A percentile compares a stretch with the other conserved stretches of the same genome.
phyloP scores from a whole-genome alignment of 805 yeast species.

The Pachysolen tannophilus region DNA sequence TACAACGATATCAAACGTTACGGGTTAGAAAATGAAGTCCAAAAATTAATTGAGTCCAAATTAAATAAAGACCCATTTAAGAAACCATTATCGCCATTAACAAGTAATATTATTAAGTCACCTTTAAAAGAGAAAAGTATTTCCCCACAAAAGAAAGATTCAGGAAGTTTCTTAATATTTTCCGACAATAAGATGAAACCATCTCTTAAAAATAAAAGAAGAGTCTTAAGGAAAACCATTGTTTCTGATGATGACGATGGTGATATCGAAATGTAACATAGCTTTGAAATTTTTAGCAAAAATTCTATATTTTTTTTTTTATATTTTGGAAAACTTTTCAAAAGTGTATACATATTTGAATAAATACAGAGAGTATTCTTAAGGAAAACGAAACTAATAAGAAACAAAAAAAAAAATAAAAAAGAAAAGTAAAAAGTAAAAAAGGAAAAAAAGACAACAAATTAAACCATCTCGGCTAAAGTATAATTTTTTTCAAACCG shows the following conservation, averaged over 20 bases:
- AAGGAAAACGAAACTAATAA: too few species aligned
- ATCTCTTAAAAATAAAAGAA: background rate
- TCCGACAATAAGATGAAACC: background rate
- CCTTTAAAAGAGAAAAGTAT: background rate
- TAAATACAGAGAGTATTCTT: too few species aligned
- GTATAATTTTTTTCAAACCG: constrained; percentile 48
- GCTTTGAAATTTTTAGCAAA: background rate
- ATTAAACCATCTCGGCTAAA: too few species aligned
- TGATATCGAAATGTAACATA: constrained; percentile 1
- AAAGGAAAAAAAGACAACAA: too few species aligned
- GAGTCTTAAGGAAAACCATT: background rate
- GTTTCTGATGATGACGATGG: background rate
- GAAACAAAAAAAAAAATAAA: too few species aligned
- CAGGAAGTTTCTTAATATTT: background rate
- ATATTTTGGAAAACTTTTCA: background rate
- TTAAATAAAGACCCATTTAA: too few species aligned
- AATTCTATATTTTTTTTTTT: background rate
- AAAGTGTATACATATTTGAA: background rate
- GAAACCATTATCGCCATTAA: too few species aligned
- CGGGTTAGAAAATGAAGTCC: constrained; percentile 5
- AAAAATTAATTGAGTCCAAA: constrained; percentile 3
- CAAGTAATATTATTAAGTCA: too few species aligned
- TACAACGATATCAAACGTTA: constrained; percentile 3
- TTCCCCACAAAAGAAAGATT: background rate
- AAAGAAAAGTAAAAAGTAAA: too few species aligned